Conservation (phyloP, 768 basidiomycete genomes). For the Amanita pallidorosea region DNA sequence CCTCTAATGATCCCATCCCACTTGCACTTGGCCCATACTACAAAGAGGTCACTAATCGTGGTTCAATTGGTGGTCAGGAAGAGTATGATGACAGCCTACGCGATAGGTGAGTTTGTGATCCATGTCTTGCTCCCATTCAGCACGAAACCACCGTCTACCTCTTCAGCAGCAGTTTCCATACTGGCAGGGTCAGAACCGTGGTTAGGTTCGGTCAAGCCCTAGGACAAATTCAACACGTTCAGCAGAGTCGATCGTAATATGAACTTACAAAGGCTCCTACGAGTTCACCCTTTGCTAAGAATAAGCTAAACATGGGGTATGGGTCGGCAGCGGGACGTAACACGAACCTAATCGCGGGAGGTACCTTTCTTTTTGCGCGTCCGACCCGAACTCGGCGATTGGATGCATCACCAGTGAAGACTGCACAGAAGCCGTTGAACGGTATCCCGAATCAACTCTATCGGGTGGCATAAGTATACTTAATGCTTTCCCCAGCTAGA, state of each 20-base stretch:
- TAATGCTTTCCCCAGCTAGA: background rate
- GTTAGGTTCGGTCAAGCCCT: slow-evolving; percentile 95
- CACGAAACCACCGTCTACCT: slow-evolving; percentile 75
- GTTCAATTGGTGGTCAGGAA: slow-evolving; percentile 5
- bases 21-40: slow-evolving; percentile 91
- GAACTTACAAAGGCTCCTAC: slow-evolving; percentile 86
- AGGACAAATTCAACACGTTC: background rate
- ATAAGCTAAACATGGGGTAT: background rate
- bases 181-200: slow-evolving; percentile 95
- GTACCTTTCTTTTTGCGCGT: slow-evolving; percentile 85
- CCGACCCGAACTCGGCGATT: slow-evolving; percentile 79
- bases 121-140: slow-evolving; percentile 93
- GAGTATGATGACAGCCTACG: slow-evolving; percentile 35
- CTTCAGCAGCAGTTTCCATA: slow-evolving; percentile 92
- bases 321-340: background rate
- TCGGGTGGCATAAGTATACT: background rate
- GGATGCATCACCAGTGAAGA: slow-evolving; percentile 96
- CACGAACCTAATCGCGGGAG: slow-evolving; percentile 67
- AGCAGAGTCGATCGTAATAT: slow-evolving; percentile 1
- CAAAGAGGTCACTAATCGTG: slow-evolving; percentile 63
- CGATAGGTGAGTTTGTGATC: slow-evolving; percentile 91
- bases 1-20: slow-evolving; percentile 90
- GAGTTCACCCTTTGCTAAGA: slow-evolving; percentile 69
- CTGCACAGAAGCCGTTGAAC: slow-evolving; percentile 91
- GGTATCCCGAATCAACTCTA: slow-evolving; percentile 94